Conservation (phyloP, 2,329 filamentous ascomycete genomes). For the Tolypocladium inflatum region DNA sequence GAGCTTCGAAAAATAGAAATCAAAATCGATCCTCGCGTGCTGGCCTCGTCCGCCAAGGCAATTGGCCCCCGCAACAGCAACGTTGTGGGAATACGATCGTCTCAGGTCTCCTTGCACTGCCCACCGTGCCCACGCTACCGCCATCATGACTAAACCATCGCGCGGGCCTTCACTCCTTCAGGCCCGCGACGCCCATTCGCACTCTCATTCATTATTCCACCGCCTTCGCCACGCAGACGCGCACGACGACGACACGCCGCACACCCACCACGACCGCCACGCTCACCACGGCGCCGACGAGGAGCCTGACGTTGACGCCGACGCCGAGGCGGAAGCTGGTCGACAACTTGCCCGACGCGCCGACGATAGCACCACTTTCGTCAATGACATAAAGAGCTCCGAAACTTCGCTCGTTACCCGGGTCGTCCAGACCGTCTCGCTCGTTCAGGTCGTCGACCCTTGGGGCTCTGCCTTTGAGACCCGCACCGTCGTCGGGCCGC, state of each 20-base stretch:
- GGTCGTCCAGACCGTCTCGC: conserved; percentile 45
- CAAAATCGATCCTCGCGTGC: not conserved
- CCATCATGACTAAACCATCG: conserved; percentile 23
- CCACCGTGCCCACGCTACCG: conserved; percentile 11
- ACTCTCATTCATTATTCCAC: conserved; percentile 8
- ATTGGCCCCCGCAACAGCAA: not conserved
- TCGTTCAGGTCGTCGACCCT: conserved; percentile 42
- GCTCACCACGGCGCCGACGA: conserved; percentile 8
- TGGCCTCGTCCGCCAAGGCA: not conserved
- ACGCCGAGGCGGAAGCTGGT: not conserved
- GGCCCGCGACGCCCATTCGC: conserved; percentile 16
- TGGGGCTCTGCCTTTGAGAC: conserved; percentile 33
- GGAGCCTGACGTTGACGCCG: not conserved
- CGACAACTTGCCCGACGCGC: not conserved
- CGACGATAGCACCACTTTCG: not conserved
- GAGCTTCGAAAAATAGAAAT: not conserved
- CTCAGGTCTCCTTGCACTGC: conserved; percentile 11
- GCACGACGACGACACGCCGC: conserved; percentile 7
- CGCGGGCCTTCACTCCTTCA: conserved; percentile 28
- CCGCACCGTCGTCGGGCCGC: conserved; percentile 30
- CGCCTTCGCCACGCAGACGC: conserved; percentile 6
- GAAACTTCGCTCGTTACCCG: conserved; percentile 25
- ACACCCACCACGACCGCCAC: conserved; percentile 6
- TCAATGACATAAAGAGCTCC: conserved; percentile 1
- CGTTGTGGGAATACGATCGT: conserved; percentile 7